phyloP scores from a whole-genome alignment of 2,329 filamentous ascomycete species.

The Phialemoniopsis sp. region DNA sequence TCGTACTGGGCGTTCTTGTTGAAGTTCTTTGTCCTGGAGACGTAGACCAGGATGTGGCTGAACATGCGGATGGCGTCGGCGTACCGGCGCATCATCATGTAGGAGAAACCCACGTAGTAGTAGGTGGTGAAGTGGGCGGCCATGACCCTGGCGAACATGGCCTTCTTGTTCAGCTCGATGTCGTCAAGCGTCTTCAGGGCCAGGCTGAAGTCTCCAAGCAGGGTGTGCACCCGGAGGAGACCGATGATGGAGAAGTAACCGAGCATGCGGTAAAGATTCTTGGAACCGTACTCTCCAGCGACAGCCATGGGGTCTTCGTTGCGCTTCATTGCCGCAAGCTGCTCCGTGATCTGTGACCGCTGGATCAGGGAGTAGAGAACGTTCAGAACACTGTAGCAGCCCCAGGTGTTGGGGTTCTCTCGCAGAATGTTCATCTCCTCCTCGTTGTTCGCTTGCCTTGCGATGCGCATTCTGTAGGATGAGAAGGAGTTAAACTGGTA shows the following conservation, averaged over 20 bases:
- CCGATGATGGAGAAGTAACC: constrained; percentile 99
- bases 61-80: constrained; percentile 99
- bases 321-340: constrained; percentile 90
- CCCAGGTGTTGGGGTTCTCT: constrained; percentile 98
- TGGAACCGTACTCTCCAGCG: constrained; percentile 90
- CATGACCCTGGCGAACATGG: constrained; percentile 99
- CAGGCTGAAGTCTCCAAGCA: constrained; percentile 96
- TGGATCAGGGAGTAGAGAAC: constrained; percentile 99
- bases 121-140: constrained; percentile 99
- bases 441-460: constrained; percentile 76
- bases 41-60: constrained; percentile 99
- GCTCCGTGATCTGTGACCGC: constrained; percentile 95
- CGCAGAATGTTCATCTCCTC: constrained; percentile 89
- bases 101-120: constrained; percentile 99
- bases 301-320: constrained; percentile 85
- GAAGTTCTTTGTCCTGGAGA: constrained; percentile 99
- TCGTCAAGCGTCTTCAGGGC: constrained; percentile 98
- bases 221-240: constrained; percentile 89
- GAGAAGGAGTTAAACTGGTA: constrained; percentile 99
- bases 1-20: constrained; percentile 99
- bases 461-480: constrained; percentile 89
- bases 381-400: constrained; percentile 98
- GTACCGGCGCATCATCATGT: constrained; percentile 99
- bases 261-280: constrained; percentile 95
- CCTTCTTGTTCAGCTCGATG: constrained; percentile 99